phyloP scores from a whole-genome alignment of 768 basidiomycete species.

The Russula dissimulans region DNA sequence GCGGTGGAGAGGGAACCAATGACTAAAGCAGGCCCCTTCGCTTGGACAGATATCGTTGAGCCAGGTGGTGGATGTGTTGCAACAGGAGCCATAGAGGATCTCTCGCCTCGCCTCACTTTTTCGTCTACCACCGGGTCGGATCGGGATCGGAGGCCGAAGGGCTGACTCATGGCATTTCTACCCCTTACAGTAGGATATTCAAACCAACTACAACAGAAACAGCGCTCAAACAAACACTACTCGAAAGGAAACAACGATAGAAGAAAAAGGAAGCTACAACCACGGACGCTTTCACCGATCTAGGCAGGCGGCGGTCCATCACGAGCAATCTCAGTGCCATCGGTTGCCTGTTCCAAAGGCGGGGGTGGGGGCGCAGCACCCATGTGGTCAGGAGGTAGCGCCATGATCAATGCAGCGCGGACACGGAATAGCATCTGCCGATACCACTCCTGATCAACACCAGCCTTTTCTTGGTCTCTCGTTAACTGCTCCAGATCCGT shows the following conservation, averaged over 20 bases:
- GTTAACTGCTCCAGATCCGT: constrained; percentile 67
- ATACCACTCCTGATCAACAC: constrained; percentile 77
- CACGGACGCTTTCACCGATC: neutral
- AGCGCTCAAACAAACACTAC: neutral
- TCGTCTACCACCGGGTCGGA: neutral
- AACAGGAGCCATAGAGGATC: constrained; percentile 47
- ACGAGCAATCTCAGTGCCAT: constrained; percentile 15
- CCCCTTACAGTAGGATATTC: neutral
- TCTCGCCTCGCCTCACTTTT: neutral
- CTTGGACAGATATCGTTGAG: constrained; percentile 22
- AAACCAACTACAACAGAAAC: constrained; percentile 1
- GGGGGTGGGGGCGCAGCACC: constrained; percentile 13
- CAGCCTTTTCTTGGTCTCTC: constrained; percentile 71
- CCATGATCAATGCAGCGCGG: constrained; percentile 55
- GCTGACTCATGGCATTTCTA: neutral
- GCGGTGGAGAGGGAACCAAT: constrained; percentile 76
- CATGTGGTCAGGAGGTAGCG: constrained; percentile 21
- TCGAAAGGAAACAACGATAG: neutral
- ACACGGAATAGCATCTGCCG: constrained; percentile 79
- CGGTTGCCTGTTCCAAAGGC: constrained; percentile 11
- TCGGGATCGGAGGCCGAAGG: neutral
- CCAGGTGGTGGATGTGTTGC: constrained; percentile 34
- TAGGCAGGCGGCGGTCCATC: constrained; percentile 17
- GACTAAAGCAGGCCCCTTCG: constrained; percentile 48
- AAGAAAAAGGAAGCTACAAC: neutral